Evolutionary conservation across 805 yeast species (phyloP).

Genomic region (Lipomyces spencermartinsiae): DNA sequence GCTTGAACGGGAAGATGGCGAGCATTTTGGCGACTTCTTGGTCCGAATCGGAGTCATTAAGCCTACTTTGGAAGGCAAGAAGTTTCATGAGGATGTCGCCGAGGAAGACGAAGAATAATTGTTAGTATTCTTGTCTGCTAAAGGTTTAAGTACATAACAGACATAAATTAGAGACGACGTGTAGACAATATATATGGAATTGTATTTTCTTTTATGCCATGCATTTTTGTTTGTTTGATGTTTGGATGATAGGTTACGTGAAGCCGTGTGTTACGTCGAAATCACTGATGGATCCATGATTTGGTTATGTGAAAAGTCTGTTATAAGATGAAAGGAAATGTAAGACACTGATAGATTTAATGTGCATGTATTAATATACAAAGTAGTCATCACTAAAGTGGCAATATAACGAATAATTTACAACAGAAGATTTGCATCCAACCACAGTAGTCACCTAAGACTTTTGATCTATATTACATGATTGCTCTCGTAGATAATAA

Average conservation of each 20-base stretch:
- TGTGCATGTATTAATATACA: conserved; percentile 2
- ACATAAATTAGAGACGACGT: not conserved
- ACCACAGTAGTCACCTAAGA: not conserved
- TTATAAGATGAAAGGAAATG: not conserved
- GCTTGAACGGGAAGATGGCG: conserved; percentile 85
- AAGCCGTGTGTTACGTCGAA: conserved; percentile 2
- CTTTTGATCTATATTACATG: not conserved
- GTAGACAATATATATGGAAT: not conserved
- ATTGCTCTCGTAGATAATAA: not conserved
- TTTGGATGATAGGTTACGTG: conserved; percentile 10
- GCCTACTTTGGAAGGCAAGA: conserved; percentile 88
- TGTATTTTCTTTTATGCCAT: not conserved
- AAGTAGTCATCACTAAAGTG: not conserved
- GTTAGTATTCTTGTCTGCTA: not conserved
- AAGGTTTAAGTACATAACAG: not conserved
- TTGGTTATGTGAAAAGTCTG: not conserved
- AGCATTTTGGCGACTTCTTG: conserved; percentile 93
- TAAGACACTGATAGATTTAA: not conserved
- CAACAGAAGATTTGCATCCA: not conserved
- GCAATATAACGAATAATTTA: not conserved
- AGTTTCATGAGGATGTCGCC: conserved; percentile 92
- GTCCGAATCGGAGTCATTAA: conserved; percentile 86
- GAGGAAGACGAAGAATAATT: conserved; percentile 55
- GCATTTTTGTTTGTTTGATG: conserved; percentile 3
- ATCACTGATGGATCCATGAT: too few relatives aligned